phyloP scores from a whole-genome alignment of 495 filamentous ascomycete genomes.

The Aspergillus diversus region DNA sequence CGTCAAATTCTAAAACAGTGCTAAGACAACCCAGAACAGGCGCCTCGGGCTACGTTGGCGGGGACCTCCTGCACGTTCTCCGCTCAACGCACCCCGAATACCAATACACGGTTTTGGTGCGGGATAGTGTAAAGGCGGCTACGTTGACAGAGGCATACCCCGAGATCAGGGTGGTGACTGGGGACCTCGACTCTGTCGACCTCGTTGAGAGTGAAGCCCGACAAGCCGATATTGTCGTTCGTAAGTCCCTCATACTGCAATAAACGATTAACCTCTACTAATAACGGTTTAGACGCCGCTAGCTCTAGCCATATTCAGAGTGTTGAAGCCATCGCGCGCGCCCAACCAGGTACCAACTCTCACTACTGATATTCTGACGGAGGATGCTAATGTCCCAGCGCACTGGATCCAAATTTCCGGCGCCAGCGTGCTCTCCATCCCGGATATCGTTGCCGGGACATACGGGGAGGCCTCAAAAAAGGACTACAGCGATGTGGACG shows the following conservation, averaged over 20 bases:
- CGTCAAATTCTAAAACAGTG: background rate
- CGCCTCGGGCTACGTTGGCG: constrained; percentile 69
- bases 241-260: constrained; percentile 35
- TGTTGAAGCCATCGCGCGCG: constrained; percentile 42
- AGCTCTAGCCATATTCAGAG: constrained; percentile 44
- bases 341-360: constrained; percentile 33
- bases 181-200: constrained; percentile 45
- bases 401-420: constrained; percentile 42
- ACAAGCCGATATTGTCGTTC: constrained; percentile 52
- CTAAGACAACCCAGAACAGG: constrained; percentile 43
- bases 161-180: constrained; percentile 45
- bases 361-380: background rate
- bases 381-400: constrained; percentile 16
- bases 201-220: constrained; percentile 45
- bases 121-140: constrained; percentile 61
- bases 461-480: constrained; percentile 32
- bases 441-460: constrained; percentile 30
- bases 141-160: constrained; percentile 54
- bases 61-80: constrained; percentile 62
- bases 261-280: background rate
- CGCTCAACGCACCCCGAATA: constrained; percentile 61
- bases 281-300: constrained; percentile 37
- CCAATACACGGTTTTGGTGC: constrained; percentile 60
- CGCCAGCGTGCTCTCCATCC: constrained; percentile 34
- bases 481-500: constrained; percentile 30